Base-by-base conservation (phyloP, 176 grass and related monocot genomes). In the Juncus inflexus region DNA sequence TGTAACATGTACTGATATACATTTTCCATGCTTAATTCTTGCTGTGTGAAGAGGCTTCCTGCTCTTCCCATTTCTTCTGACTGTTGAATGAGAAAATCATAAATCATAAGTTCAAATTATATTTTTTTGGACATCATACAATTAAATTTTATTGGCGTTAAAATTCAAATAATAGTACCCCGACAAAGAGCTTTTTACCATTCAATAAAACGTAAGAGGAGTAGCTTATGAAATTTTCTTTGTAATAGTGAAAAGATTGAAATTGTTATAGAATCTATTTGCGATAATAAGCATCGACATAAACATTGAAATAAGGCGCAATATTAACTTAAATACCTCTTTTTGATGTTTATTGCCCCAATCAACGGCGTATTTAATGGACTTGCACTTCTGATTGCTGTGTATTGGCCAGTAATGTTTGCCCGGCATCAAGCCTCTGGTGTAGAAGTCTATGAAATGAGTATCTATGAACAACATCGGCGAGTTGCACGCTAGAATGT, bases 1-100 rank as follows among this genome's bases (percentile, higher is more conserved):
- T 90, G 82, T 6, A 90, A n/a, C 87, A 90, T 90, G 87, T 86
- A 86, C 43, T 90, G 71, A 40, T 86, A 90, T 37, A 90, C 47
- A 60, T 77, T 65, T 15, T 90, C 86, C 82, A 90, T 85, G 35
- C 68, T 76, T 60, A 90, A 63, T 50, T 77, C 71, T 19, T 85
- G 71, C 67, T 77, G 36, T 13, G 68, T 62, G 66, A 90, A 90
- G 50, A n/a, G 40, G 42, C 66, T 90, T 3, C 86, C 82, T 12
- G 47, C 66, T 58, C 73, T 52, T 16, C 86, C 82, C 4, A 90
- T 74, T 41, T 16, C 40, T 52, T 60, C 56, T 2, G 57, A 78
- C 74, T 76, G 54, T 49, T 37, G 45, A 16, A 58, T 58, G 53
- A 39, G 14, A 38, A 15, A 42, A 7, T 38, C 19, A 28, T 28